Base-by-base conservation (phyloP, 352 stramenopile species). In the Aphanomyces cochlioides region DNA sequence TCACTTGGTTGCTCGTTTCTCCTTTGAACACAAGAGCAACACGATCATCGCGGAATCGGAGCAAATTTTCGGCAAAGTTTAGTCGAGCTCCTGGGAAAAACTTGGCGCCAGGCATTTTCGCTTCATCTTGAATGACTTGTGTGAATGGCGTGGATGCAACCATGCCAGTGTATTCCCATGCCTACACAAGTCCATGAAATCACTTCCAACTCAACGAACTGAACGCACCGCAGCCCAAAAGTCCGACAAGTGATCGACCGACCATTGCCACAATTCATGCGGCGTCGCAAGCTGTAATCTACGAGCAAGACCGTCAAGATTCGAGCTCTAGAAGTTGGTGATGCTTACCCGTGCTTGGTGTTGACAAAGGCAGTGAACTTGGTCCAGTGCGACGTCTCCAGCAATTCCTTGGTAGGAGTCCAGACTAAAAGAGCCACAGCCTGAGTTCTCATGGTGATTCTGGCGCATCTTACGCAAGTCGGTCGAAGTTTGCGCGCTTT, bases 41-140 rank as follows among this genome's bases (percentile, higher is more conserved):
- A 53, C 80, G 78, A 67, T 92, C 80, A 67, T 92, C 83, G 54
- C 83, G 80, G 71, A 87, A 90, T 69, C 82, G 81, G 43, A 92
- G 67, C 71, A 92, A 47, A 72, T 92, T 92, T 54, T 92, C 81
- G 1, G 84, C 82, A 74, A 92, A 90, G 74, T 92, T 90, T 56
- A 92, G 74, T 12, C 76, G 78, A n/a, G 75, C 75, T 17, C 81
- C 84, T 0, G 77, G 73, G 47, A 90, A 92, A 74, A 92, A 92
- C 76, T 88, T 90, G 65, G 84, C 82, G 56, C 73, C 76, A 37
- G 79, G 82, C 81, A 91, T 91, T 67, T 91, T 90, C 8, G 75
- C 74, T 21, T 77, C 74, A 60, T 91, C 73, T 56, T 88, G 77
- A n/a, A 90, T 72, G 47, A 84, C 80, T 69, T 82, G 28, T 15